A percentile compares a stretch with the other conserved stretches of the same genome.
Conservation (phyloP, 202 grass and related monocot genomes). For the Carex arenaria region DNA sequence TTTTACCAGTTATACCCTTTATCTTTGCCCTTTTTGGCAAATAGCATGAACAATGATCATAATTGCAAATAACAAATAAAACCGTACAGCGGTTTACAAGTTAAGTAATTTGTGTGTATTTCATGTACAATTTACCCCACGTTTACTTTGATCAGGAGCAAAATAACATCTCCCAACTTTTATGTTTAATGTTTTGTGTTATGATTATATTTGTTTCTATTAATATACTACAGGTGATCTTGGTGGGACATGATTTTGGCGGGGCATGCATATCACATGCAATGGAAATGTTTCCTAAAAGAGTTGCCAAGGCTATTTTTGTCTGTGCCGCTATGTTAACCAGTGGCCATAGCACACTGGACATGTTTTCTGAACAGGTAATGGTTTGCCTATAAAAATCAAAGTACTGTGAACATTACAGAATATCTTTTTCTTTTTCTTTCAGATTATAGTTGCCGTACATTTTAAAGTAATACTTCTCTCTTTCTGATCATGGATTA, state of each 20-base stretch:
- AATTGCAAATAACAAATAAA: neutral
- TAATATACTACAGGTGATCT: slow-evolving; percentile 52
- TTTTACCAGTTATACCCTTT: neutral
- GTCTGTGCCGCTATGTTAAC: slow-evolving; percentile 80
- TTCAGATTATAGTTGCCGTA: neutral
- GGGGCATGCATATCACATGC: slow-evolving; percentile 82
- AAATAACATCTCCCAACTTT: neutral
- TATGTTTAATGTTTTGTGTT: slow-evolving; percentile 4
- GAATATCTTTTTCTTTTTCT: neutral
- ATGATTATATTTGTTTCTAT: slow-evolving; percentile 13
- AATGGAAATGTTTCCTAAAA: slow-evolving; percentile 78
- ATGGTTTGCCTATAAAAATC: slow-evolving; percentile 6
- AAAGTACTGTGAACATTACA: neutral
- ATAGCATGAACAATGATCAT: neutral
- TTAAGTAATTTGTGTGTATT: neutral
- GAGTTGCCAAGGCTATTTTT: slow-evolving; percentile 78
- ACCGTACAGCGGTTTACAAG: neutral
- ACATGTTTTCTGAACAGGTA: slow-evolving; percentile 85
- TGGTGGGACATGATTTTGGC: slow-evolving; percentile 90
- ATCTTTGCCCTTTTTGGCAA: neutral
- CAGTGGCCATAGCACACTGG: slow-evolving; percentile 56
- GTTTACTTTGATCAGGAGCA: neutral
- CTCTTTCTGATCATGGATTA: neutral
- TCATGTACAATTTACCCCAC: neutral
- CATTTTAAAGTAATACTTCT: neutral